phyloP scores from a whole-genome alignment of 2,329 filamentous ascomycete species.

The Aspergillus sp. region DNA sequence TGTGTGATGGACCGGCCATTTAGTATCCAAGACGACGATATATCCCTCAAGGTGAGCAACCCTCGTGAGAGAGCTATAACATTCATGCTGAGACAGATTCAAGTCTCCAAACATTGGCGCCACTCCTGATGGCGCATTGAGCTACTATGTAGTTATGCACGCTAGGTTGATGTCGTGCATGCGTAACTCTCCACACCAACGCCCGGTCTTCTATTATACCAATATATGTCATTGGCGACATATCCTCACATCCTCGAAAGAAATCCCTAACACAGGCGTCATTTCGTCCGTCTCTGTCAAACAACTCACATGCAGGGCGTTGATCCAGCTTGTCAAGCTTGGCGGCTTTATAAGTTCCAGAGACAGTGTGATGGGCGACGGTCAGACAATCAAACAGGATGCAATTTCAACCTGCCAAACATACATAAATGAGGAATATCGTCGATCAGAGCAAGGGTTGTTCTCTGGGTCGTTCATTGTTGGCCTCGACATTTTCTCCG shows the following conservation, averaged over 20 bases:
- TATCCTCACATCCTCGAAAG: neutral
- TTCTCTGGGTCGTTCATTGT: slow-evolving; percentile 15
- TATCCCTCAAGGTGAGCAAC: slow-evolving; percentile 15
- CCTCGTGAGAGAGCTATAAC: too few relatives aligned
- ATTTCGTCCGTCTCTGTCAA: neutral
- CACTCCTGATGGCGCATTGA: neutral
- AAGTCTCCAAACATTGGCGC: too few relatives aligned
- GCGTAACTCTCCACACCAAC: neutral
- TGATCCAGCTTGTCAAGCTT: neutral
- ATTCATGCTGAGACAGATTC: too few relatives aligned
- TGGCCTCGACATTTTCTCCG: slow-evolving; percentile 21
- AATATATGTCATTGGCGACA: slow-evolving; percentile 20
- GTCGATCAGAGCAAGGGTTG: slow-evolving; percentile 11
- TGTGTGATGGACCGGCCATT: slow-evolving; percentile 22
- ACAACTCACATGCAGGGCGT: slow-evolving; percentile 3
- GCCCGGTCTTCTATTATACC: slow-evolving; percentile 15
- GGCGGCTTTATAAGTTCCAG: neutral
- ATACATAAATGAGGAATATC: slow-evolving; percentile 17
- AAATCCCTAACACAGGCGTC: neutral
- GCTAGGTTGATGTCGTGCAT: slow-evolving; percentile 19
- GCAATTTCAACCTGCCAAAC: slow-evolving; percentile 9
- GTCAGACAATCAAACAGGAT: neutral
- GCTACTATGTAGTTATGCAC: slow-evolving; percentile 15
- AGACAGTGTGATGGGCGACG: neutral
- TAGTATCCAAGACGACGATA: slow-evolving; percentile 22